Percentiles rank a stretch among this genome's conserved stretches.
phyloP scores from a whole-genome alignment of 306 rosid species.

The Acacia crassicarpa region DNA sequence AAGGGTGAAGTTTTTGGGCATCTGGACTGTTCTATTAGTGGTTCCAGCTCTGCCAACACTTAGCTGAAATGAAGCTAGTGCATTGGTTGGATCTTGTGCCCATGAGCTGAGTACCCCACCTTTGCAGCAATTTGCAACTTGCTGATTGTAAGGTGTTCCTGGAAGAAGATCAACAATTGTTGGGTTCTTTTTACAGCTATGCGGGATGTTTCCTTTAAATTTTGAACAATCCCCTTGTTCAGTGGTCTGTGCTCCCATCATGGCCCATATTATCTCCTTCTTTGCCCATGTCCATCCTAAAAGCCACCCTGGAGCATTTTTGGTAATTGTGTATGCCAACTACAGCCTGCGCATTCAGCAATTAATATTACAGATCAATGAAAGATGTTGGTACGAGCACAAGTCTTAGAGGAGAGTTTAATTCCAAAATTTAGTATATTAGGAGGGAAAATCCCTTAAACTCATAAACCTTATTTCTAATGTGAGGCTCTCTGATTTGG shows the following conservation, averaged over 20 bases:
- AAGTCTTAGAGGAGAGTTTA: too few relatives aligned
- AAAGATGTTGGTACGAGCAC: background rate
- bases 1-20: slow-evolving; percentile 72
- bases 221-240: slow-evolving; percentile 94
- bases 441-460: too few relatives aligned
- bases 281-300: slow-evolving; percentile 86
- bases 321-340: slow-evolving; percentile 82
- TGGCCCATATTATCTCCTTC: slow-evolving; percentile 83
- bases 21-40: slow-evolving; percentile 57
- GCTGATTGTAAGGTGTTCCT: slow-evolving; percentile 84
- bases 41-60: slow-evolving; percentile 77
- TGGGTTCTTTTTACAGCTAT: slow-evolving; percentile 72
- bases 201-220: slow-evolving; percentile 54
- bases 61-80: slow-evolving; percentile 69
- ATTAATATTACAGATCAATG: background rate
- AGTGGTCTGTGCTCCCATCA: slow-evolving; percentile 78
- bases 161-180: slow-evolving; percentile 74
- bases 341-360: slow-evolving; percentile 48
- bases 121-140: slow-evolving; percentile 75
- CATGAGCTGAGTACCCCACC: slow-evolving; percentile 84
- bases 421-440: too few relatives aligned
- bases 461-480: too few relatives aligned
- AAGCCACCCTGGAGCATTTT: slow-evolving; percentile 82
- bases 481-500: too few relatives aligned
- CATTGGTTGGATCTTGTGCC: slow-evolving; percentile 69